phyloP scores from a whole-genome alignment of 2,329 filamentous ascomycete genomes.

The Cucurbitaria berberidis region DNA sequence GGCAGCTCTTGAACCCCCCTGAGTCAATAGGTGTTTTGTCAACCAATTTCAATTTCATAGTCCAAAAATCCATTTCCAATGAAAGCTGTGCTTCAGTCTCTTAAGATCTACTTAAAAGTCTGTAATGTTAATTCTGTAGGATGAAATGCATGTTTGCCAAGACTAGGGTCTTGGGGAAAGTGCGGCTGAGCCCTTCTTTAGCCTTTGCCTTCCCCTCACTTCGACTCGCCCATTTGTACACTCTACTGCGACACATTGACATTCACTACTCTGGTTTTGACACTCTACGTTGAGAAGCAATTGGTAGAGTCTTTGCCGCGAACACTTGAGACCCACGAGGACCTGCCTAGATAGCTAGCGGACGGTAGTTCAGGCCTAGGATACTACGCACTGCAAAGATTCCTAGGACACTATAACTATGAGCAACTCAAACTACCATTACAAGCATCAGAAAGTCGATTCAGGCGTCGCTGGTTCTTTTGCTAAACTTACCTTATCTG shows the following conservation, averaged over 20 bases:
- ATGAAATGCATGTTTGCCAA: background rate
- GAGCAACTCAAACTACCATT: background rate
- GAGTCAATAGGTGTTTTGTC: too few relatives aligned
- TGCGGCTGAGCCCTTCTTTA: background rate
- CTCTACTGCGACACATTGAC: background rate
- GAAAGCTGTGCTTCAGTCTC: too few relatives aligned
- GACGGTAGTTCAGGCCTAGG: background rate
- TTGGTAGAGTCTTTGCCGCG: background rate
- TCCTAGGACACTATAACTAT: background rate
- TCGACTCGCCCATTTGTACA: background rate
- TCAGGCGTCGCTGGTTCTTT: background rate
- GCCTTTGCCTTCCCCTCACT: background rate
- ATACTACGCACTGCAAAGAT: background rate
- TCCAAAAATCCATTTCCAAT: too few relatives aligned
- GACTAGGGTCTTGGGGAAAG: background rate
- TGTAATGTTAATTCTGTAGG: too few relatives aligned
- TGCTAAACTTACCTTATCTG: background rate
- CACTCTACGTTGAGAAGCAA: background rate
- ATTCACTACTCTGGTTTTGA: background rate
- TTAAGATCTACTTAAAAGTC: too few relatives aligned
- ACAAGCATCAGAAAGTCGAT: background rate
- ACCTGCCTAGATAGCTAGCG: background rate
- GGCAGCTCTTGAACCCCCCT: too few relatives aligned
- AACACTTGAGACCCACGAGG: background rate
- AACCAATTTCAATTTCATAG: too few relatives aligned